phyloP scores from a whole-genome alignment of 1,139 yeast genomes.

The Geotrichum aggregatum region DNA sequence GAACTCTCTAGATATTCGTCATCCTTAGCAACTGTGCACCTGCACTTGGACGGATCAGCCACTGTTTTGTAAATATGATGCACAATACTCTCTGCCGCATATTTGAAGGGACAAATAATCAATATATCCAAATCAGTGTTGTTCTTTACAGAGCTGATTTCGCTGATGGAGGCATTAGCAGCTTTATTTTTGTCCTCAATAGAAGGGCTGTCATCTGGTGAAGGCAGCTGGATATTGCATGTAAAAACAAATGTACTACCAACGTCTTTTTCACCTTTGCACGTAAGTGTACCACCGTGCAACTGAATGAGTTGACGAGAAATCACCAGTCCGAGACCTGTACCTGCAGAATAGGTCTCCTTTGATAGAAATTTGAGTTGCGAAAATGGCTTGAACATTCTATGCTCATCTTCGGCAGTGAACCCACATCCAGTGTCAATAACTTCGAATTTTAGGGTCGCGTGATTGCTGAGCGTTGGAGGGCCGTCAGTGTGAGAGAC shows the following conservation, averaged over 20 bases:
- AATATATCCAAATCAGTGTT: conserved; percentile 27
- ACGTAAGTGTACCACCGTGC: conserved; percentile 77
- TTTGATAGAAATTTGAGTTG: conserved; percentile 49
- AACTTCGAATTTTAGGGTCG: conserved; percentile 67
- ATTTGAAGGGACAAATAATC: conserved; percentile 35
- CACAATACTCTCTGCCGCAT: conserved; percentile 33
- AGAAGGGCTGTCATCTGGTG: conserved; percentile 31
- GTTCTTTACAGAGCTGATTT: conserved; percentile 18
- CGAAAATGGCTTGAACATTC: conserved; percentile 88
- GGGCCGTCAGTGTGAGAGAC: conserved; percentile 2
- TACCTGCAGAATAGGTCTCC: conserved; percentile 50
- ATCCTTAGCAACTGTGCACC: conserved; percentile 24
- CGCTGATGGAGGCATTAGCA: conserved; percentile 12
- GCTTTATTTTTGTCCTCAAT: conserved; percentile 25
- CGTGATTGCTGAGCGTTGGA: conserved; percentile 11
- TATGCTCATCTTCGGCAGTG: conserved; percentile 47
- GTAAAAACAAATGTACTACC: conserved; percentile 64
- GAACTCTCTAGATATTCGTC: conserved; percentile 8
- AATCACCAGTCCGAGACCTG: conserved; percentile 81
- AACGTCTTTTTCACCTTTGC: conserved; percentile 66
- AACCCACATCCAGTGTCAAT: conserved; percentile 91
- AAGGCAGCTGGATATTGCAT: conserved; percentile 33
- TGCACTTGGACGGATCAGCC: conserved; percentile 30
- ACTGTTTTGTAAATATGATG: conserved; percentile 36
- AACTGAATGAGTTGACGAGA: conserved; percentile 78